A percentile compares a stretch with the other conserved stretches of the same genome.
Evolutionary conservation across 257 asterid species (phyloP).

Genomic region (Sherardia arvensis): DNA sequence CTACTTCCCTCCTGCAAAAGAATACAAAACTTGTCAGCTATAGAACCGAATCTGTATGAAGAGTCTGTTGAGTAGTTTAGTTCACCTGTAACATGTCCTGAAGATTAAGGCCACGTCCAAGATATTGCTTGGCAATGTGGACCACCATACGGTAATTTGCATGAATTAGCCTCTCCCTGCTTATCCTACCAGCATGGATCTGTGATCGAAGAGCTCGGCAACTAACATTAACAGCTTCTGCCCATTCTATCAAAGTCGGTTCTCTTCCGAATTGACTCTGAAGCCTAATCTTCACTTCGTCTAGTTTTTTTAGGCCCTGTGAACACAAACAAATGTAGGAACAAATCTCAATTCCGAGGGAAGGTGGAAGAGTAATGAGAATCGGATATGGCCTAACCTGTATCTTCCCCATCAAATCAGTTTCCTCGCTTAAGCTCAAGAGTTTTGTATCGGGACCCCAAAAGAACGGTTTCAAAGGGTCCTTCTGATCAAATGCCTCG

Average conservation of each 20-base stretch:
- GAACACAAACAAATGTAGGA: conserved; percentile 1
- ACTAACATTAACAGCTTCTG: conserved; percentile 55
- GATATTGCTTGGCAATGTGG: conserved; percentile 85
- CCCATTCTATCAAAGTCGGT: conserved; percentile 84
- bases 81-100: conserved; percentile 86
- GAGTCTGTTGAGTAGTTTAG: conserved; percentile 4
- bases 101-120: conserved; percentile 77
- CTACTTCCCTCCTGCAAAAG: conserved; percentile 75
- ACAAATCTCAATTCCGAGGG: not conserved
- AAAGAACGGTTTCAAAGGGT: conserved; percentile 53
- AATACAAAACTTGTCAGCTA: conserved; percentile 6
- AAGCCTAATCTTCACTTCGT: conserved; percentile 46
- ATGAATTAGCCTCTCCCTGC: conserved; percentile 75
- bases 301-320: conserved; percentile 57
- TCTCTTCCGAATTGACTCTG: conserved; percentile 55
- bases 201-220: conserved; percentile 46
- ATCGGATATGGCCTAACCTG: conserved; percentile 66
- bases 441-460: conserved; percentile 70
- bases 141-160: conserved; percentile 90
- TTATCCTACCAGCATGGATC: conserved; percentile 44
- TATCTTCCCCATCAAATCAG: conserved; percentile 53
- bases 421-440: conserved; percentile 63
- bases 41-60: not conserved
- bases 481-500: conserved; percentile 40
- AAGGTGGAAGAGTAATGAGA: conserved; percentile 9